Conservation (phyloP, 2,329 filamentous ascomycete species). For the Dichotomopilus funicola region DNA sequence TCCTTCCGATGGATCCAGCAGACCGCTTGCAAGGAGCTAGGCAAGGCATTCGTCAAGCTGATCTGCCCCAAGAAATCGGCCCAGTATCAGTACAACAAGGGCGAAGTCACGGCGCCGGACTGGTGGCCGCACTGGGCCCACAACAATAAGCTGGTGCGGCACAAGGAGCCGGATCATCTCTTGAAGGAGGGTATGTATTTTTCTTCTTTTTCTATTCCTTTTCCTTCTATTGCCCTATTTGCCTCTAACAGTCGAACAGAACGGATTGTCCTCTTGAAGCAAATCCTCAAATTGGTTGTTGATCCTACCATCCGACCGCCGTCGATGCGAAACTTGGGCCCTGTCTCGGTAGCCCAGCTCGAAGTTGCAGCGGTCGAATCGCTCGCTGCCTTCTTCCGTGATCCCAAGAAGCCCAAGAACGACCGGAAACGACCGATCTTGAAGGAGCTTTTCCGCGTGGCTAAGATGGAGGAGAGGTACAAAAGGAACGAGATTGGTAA, state of each 20-base stretch:
- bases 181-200: conserved; percentile 54
- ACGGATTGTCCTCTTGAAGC: conserved; percentile 51
- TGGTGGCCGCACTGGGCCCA: conserved; percentile 60
- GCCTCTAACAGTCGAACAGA: conserved; percentile 34
- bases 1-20: conserved; percentile 64
- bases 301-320: conserved; percentile 45
- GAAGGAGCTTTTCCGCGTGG: conserved; percentile 57
- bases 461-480: conserved; percentile 49
- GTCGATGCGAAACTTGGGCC: conserved; percentile 45
- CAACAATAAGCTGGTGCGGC: conserved; percentile 51
- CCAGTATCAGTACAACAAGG: conserved; percentile 64
- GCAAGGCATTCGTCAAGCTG: conserved; percentile 69
- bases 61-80: conserved; percentile 74
- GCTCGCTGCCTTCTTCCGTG: conserved; percentile 51
- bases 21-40: conserved; percentile 63
- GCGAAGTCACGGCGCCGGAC: conserved; percentile 53
- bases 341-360: conserved; percentile 47
- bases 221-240: not conserved
- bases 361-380: conserved; percentile 54
- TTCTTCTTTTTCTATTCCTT: not conserved
- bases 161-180: conserved; percentile 69
- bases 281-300: conserved; percentile 54
- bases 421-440: conserved; percentile 48
- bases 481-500: conserved; percentile 52
- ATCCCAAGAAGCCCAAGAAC: conserved; percentile 48